Conservation (phyloP, 2,329 filamentous ascomycete species). For the Fonsecaea nubica region DNA sequence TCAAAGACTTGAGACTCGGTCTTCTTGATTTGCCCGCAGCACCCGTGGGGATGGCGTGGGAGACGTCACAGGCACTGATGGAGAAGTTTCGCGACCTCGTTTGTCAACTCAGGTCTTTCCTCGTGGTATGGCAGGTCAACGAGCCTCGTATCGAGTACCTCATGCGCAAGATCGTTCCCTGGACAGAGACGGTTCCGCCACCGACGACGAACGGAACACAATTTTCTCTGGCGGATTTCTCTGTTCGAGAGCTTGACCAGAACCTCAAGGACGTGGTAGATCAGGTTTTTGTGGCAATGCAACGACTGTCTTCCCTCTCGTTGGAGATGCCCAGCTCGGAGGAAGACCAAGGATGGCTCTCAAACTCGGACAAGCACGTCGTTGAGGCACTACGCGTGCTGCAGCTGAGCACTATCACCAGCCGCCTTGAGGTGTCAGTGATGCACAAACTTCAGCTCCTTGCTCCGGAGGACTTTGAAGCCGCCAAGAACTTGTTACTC, state of each 20-base stretch:
- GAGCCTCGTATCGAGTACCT: constrained; percentile 69
- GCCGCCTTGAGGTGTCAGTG: constrained; percentile 50
- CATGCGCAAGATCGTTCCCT: constrained; percentile 69
- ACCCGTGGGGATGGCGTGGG: constrained; percentile 55
- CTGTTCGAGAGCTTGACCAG: constrained; percentile 59
- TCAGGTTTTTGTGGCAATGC: constrained; percentile 77
- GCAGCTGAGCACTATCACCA: constrained; percentile 63
- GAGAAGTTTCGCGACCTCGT: constrained; percentile 29
- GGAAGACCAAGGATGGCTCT: constrained; percentile 69
- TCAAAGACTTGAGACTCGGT: constrained; percentile 54
- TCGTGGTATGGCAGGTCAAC: constrained; percentile 54
- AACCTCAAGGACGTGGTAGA: constrained; percentile 72
- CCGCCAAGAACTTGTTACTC: constrained; percentile 61
- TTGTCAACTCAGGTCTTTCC: constrained; percentile 38
- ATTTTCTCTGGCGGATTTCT: constrained; percentile 36
- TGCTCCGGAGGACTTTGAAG: constrained; percentile 51
- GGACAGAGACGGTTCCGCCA: constrained; percentile 57
- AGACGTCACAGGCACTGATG: constrained; percentile 6
- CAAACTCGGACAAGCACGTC: constrained; percentile 62
- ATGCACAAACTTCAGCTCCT: constrained; percentile 56
- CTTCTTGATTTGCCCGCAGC: constrained; percentile 56
- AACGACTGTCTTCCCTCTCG: constrained; percentile 69
- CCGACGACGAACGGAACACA: constrained; percentile 19
- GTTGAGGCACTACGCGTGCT: constrained; percentile 64
- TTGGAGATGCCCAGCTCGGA: constrained; percentile 62